Evolutionary conservation across 1,284 basidiomycete species (phyloP), one percentile per base, ranked within the genome.

Genomic region (Erythrobasidium hasegawianum): DNA sequence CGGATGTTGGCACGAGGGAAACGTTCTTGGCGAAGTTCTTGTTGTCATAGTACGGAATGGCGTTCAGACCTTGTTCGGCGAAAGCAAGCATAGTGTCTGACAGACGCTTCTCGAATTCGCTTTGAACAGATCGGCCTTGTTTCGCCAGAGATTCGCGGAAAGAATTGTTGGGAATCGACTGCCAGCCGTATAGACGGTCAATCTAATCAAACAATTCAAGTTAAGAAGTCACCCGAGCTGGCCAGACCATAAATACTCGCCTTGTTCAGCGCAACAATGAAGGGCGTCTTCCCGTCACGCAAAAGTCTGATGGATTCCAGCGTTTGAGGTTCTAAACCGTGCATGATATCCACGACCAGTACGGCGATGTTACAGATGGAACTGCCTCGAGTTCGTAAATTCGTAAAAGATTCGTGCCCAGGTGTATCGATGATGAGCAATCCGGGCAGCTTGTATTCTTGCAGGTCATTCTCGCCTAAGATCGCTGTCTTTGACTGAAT

Each of bases 291-390:
- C 71, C 88, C 86, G 77, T 97, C 91, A 72, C 90, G 84, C 58
- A 99, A 83, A 67, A 99, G 80, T 57, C 94, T 88, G 54, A 99
- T 84, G 9, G 94, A 97, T 79, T 99, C 96, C 64, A 98, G 81
- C 0, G 96, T 99, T 81, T 98, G 96, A 33, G 86, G 92, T 80
- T 98, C 96, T 62, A 99, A 84, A 67, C 95, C 95, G 80, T 99
- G 96, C 86, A 97, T 97, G 77, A 99, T 97, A 82, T 98, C 96
- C 53, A 99, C 94, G 64, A 99, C 96, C 54, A 99, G 84, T 73
- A 99, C 92, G 71, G 96, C 96, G 72, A 99, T 99, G 80, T 99
- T 98, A 81, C 96, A 98, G 29, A 99, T 83, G 20, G 94, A 97
- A 71, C 90, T 94, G 76, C 96, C 96, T 79, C 96, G 89, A 27